These are phyloP conservation scores for Xylaria cubensis DNA, from an alignment of 495 filamentous ascomycete species.

Conservation along the genomic window DNA sequence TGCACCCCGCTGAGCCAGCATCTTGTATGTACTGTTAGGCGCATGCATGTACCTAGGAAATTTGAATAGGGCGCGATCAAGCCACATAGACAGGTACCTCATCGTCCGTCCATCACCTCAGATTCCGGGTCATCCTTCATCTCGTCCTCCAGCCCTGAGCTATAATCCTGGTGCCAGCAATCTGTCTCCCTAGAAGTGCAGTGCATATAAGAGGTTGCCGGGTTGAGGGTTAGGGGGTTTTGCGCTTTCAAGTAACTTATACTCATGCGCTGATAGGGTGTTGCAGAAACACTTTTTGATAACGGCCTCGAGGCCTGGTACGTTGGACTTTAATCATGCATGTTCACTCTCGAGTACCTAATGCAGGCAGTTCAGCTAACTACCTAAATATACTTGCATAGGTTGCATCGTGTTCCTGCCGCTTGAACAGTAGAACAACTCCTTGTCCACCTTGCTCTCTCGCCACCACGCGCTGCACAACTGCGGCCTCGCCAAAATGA, in stretches of 20 bases:
- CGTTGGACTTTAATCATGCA: background rate
- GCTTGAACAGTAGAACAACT: background rate
- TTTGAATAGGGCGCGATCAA: constrained; percentile 23
- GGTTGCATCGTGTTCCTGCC: background rate
- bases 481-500: constrained; percentile 31
- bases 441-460: background rate
- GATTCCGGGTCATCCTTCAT: background rate
- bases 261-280: constrained; percentile 20
- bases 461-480: constrained; percentile 15
- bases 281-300: background rate
- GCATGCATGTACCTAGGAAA: background rate
- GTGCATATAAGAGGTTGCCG: background rate
- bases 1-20: constrained; percentile 12
- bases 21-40: background rate
- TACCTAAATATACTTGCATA: constrained; percentile 8
- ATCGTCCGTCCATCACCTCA: background rate
- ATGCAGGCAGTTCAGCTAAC: background rate
- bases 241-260: background rate
- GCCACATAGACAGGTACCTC: constrained; percentile 23
- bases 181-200: constrained; percentile 5
- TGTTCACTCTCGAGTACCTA: background rate
- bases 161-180: background rate
- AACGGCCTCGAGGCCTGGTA: constrained; percentile 9
- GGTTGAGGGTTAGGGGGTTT: background rate
- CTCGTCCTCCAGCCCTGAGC: constrained; percentile 1